Percentiles rank a stretch among this genome's conserved stretches.
These are phyloP conservation scores for Venturia asperata DNA, from an alignment of 2,329 filamentous ascomycete genomes.

Conservation along the genomic window DNA sequence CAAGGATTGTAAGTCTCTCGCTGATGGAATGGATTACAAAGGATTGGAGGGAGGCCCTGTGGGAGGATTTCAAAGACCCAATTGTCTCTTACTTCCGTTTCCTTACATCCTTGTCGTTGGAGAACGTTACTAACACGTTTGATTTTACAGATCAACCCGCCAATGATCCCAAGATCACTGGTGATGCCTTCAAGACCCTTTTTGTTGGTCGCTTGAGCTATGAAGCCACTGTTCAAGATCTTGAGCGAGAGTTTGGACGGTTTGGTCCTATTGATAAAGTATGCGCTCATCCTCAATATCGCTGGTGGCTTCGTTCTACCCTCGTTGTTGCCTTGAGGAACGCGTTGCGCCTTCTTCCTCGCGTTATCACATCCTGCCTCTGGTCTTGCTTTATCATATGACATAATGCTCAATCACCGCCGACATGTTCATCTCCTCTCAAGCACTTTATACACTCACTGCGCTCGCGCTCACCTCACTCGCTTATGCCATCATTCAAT, in stretches of 20 bases:
- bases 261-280: slow-evolving; percentile 92
- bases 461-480: neutral
- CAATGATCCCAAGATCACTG: slow-evolving; percentile 81
- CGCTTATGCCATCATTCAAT: neutral
- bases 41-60: neutral
- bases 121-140: slow-evolving; percentile 9
- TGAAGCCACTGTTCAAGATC: slow-evolving; percentile 77
- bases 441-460: neutral
- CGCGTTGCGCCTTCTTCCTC: neutral
- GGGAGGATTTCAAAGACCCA: neutral
- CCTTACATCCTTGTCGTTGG: neutral
- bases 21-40: neutral
- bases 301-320: slow-evolving; percentile 17
- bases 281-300: slow-evolving; percentile 31
- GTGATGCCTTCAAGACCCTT: slow-evolving; percentile 90
- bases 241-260: slow-evolving; percentile 87
- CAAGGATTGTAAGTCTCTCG: slow-evolving; percentile 50
- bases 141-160: slow-evolving; percentile 61
- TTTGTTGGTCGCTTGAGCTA: slow-evolving; percentile 89
- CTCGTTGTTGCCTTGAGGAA: neutral
- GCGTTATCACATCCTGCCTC: neutral
- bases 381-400: neutral
- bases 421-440: neutral
- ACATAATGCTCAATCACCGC: neutral
- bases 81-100: neutral